Base-by-base conservation (phyloP, 257 asterid genomes). In the Dorcoceras hygrometricum region DNA sequence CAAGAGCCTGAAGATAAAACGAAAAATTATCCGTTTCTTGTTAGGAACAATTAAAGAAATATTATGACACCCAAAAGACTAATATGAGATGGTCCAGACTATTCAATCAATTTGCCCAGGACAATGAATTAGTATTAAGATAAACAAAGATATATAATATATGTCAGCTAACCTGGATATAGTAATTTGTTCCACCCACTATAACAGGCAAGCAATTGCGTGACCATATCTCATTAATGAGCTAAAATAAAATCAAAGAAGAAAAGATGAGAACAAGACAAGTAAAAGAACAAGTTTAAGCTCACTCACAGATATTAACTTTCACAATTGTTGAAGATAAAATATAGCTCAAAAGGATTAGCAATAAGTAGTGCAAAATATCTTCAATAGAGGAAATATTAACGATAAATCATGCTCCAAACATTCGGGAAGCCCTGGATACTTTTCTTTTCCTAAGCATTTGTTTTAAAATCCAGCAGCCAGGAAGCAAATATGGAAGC, bases 161-260 rank as follows among this genome's bases (percentile, higher is more conserved):
- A 32, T 18, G 43, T 71, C 71, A 75, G 60, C 74, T 77, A 8
- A 93, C 97, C 95, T 90, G 99, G 74, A 90, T 94, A 75, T 90
- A 94, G 77, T 94, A 90, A 81, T 94, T 90, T 73, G 99, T 87
- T 78, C 99, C 99, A 6, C 99, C 99, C 55, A 94, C 99, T 36
- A 94, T 78, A 56, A 90, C 93, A n/a, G 99, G 99, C 81, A 94
- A 71, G 74, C 80, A 71, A 53, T 83, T 80, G 72, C 95, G 88
- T 59, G 96, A 87, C 76, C 82, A 80, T 71, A 94, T 86, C 73
- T 87, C 96, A 58, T 81, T 74, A 54, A 94, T 39, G 59, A 94
- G 86, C 99, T 94, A 71, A 61, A 70, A 36, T 24, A 4, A 67
- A 62, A 70, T 43, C 32, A 71, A 59, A 62, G 23, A 20, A 25